Evolutionary conservation across 176 grass and related monocot species (phyloP), one percentile per base, ranked within the genome.

Genomic region (Carex myosuroides): DNA sequence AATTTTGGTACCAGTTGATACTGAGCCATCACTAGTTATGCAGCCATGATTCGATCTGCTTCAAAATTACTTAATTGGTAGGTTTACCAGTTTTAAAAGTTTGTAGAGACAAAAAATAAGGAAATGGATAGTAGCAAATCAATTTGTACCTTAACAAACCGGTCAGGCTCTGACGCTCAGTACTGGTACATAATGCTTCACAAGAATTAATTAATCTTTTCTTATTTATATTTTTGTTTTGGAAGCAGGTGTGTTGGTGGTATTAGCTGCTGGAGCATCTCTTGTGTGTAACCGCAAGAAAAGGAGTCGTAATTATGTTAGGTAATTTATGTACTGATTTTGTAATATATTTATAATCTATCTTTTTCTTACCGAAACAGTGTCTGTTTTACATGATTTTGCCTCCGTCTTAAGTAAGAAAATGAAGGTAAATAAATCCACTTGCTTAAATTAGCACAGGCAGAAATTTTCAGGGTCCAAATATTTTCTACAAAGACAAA

Each of bases 171-270:
- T 20, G 17, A 62, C 2, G 1, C 16, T 20, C 60, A 62, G 60
- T 20, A 62, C 60, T 62, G 8, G 60, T 21, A 24, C 8, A 62
- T 6, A 11, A n/a, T 62, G 60, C 60, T 44, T 70, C 1, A 29
- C 35, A 55, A 41, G 9, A 7, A 41, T 10, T 70, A 41, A 70
- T 41, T n/a, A 35, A 4, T 41, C 1, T 57, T 79, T 79, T 42
- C 3, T 41, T 32, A 1, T 41, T 26, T 60, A 24, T 79, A 39
- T 21, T 52, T 67, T 82, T 29, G 14, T 50, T 13, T 66, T 67
- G 33, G 59, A 82, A 82, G 13, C 59, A 82, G 80, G 80, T 48
- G 64, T 64, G 63, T 8, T 82, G 44, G 35, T 82, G 9, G 56
- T 63, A 66, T 29, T 82, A 48, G 61, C 80, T 50, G 80, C 63